phyloP scores from a whole-genome alignment of 805 yeast species.

The Candida nitratophila region DNA sequence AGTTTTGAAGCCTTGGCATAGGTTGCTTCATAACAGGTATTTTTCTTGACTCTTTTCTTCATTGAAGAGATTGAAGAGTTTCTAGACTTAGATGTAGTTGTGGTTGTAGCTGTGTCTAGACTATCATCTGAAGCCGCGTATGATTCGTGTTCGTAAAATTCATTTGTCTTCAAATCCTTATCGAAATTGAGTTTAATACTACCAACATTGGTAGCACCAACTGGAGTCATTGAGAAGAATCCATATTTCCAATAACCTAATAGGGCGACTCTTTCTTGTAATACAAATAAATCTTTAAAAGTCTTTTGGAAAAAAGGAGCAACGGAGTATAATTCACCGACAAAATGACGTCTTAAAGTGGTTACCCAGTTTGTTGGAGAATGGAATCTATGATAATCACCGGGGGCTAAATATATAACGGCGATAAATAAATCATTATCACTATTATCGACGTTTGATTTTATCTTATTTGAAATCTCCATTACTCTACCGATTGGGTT shows the following conservation, averaged over 20 bases:
- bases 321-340: conserved; percentile 92
- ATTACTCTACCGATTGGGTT: conserved; percentile 7
- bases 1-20: conserved; percentile 71
- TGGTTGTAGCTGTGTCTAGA: background rate
- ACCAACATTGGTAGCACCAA: conserved; percentile 98
- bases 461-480: conserved; percentile 20
- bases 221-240: conserved; percentile 97
- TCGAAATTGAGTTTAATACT: conserved; percentile 89
- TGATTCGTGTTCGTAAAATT: conserved; percentile 47
- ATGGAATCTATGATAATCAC: conserved; percentile 96
- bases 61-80: conserved; percentile 3
- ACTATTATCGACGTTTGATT: background rate
- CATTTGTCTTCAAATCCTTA: conserved; percentile 81
- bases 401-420: conserved; percentile 94
- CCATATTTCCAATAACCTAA: conserved; percentile 97
- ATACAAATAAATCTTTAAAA: conserved; percentile 76
- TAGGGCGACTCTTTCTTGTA: conserved; percentile 92
- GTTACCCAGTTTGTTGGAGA: conserved; percentile 97
- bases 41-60: conserved; percentile 44
- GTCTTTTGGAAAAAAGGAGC: conserved; percentile 94
- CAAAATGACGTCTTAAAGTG: conserved; percentile 86
- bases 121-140: conserved; percentile 19
- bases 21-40: conserved; percentile 91
- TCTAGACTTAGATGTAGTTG: background rate
- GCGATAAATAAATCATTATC: conserved; percentile 64